Conservation (phyloP, 2,329 filamentous ascomycete species). For the Colletotrichum euphorbiae region DNA sequence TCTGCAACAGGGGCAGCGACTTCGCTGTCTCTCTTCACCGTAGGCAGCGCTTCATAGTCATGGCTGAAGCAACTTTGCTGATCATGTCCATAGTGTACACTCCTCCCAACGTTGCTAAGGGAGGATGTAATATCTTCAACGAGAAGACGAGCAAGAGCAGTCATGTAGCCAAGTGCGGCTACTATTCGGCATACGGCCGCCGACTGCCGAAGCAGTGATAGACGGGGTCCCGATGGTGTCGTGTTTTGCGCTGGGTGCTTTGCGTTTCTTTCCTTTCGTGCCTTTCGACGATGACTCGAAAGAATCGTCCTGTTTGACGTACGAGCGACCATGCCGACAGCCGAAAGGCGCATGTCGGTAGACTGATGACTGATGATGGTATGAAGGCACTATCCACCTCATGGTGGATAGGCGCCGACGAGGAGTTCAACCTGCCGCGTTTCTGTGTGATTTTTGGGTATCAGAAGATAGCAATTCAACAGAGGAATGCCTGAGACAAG, state of each 20-base stretch:
- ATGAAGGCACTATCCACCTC: slow-evolving; percentile 29
- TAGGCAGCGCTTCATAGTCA: slow-evolving; percentile 15
- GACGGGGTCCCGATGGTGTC: slow-evolving; percentile 1
- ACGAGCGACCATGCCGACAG: slow-evolving; percentile 17
- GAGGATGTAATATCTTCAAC: slow-evolving; percentile 86
- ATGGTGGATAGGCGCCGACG: slow-evolving; percentile 18
- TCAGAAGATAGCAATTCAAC: slow-evolving; percentile 34
- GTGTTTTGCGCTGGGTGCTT: slow-evolving; percentile 18
- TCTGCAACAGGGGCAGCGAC: slow-evolving; percentile 80
- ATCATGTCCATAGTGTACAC: slow-evolving; percentile 73
- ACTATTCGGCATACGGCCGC: slow-evolving; percentile 73
- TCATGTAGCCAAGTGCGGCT: slow-evolving; percentile 77
- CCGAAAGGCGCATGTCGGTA: slow-evolving; percentile 32
- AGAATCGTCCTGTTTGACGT: slow-evolving; percentile 27
- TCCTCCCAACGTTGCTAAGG: slow-evolving; percentile 86
- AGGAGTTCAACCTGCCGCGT: slow-evolving; percentile 37
- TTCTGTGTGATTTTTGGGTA: slow-evolving; percentile 26
- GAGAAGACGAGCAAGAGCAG: slow-evolving; percentile 78
- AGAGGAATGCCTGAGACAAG: slow-evolving; percentile 15
- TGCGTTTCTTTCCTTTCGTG: slow-evolving; percentile 10
- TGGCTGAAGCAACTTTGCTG: slow-evolving; percentile 19
- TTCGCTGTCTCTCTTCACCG: slow-evolving; percentile 85
- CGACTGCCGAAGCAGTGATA: slow-evolving; percentile 56
- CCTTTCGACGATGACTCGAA: slow-evolving; percentile 13
- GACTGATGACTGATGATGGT: slow-evolving; percentile 32